These are phyloP conservation scores for Mortierella sp. DNA, from an alignment of 371 early-diverging fungal species.

Conservation along the genomic window DNA sequence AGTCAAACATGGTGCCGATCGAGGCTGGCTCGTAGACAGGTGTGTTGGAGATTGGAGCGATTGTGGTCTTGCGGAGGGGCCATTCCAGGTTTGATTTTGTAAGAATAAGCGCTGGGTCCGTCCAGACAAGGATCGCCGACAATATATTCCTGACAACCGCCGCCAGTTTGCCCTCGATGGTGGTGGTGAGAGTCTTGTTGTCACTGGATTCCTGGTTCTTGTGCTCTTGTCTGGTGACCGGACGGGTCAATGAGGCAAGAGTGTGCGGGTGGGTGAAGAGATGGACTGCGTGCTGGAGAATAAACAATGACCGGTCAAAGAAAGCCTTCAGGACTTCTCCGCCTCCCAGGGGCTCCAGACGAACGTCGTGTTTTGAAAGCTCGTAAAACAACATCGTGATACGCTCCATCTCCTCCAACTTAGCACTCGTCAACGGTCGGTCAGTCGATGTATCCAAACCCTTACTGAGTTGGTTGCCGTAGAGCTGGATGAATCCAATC, in stretches of 20 bases:
- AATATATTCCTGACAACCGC: constrained; percentile 53
- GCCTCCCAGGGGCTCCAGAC: constrained; percentile 38
- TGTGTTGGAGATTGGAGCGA: constrained; percentile 46
- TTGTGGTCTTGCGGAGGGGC: constrained; percentile 45
- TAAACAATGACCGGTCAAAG: constrained; percentile 50
- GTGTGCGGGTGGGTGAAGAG: constrained; percentile 52
- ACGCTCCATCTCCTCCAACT: constrained; percentile 57
- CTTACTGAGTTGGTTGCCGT: constrained; percentile 49
- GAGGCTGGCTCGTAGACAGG: constrained; percentile 56
- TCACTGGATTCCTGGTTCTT: constrained; percentile 42
- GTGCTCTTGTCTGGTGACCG: constrained; percentile 40
- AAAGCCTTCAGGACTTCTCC: constrained; percentile 45
- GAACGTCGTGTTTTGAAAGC: constrained; percentile 47
- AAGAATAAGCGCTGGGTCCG: constrained; percentile 47
- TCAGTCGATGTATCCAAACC: constrained; percentile 55
- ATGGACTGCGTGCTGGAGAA: constrained; percentile 48
- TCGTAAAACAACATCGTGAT: constrained; percentile 59
- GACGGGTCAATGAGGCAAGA: constrained; percentile 36
- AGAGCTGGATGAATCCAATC: constrained; percentile 53
- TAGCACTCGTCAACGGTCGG: constrained; percentile 50
- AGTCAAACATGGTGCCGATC: constrained; percentile 56
- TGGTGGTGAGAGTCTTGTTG: constrained; percentile 25
- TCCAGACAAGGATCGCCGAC: constrained; percentile 51
- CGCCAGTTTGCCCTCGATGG: constrained; percentile 53
- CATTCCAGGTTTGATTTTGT: constrained; percentile 52